These are phyloP conservation scores for Pseudisothecium myosuroides DNA, from an alignment of 225 moss, liverwort and hornwort genomes.

Conservation along the genomic window DNA sequence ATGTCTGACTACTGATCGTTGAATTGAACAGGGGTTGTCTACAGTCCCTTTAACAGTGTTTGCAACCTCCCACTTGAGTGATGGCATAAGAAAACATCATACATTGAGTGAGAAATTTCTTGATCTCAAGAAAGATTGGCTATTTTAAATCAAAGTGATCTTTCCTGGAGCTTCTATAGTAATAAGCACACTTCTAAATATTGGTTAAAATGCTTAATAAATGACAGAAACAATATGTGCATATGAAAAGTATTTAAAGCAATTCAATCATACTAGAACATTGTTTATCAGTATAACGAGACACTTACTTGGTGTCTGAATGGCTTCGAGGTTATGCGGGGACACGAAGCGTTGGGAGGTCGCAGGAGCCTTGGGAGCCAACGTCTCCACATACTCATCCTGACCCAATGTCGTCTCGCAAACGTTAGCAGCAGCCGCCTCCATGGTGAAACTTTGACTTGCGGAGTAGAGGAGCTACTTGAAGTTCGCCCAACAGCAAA, in stretches of 20 bases:
- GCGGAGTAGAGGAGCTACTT: background rate
- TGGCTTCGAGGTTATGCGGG: background rate
- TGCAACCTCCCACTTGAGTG: background rate
- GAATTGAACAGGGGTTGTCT: background rate
- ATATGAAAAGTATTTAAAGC: background rate
- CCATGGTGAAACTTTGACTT: background rate
- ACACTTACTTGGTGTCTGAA: background rate
- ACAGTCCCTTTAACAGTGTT: background rate
- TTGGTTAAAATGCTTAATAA: background rate
- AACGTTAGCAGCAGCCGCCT: background rate
- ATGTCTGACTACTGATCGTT: background rate
- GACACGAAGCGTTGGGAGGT: conserved; percentile 1
- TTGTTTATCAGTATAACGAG: background rate
- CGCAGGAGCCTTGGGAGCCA: background rate
- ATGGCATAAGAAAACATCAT: background rate
- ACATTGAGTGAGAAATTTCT: background rate
- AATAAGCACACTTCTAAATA: background rate
- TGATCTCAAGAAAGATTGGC: background rate
- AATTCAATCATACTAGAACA: background rate
- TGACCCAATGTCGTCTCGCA: background rate
- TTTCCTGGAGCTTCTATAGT: background rate
- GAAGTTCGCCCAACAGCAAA: background rate
- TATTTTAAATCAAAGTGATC: background rate
- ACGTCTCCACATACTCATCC: background rate
- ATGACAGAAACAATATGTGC: background rate